Conservation (phyloP, 75 land plant species). For the Selaginella tamariscina region DNA sequence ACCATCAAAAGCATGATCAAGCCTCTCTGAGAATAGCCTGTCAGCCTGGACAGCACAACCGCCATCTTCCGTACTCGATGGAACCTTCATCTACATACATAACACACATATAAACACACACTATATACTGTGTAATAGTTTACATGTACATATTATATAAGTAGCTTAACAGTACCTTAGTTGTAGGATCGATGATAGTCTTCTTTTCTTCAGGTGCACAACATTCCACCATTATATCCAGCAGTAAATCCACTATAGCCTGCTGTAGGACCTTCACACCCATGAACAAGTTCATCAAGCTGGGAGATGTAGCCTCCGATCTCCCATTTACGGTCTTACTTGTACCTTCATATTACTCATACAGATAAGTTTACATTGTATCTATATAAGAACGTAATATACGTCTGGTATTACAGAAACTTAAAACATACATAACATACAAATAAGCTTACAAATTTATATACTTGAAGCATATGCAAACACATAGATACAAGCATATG, state of each 20-base stretch:
- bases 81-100: too few species aligned
- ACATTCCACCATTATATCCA: constrained; percentile 99
- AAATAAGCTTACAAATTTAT: too few species aligned
- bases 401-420: too few species aligned
- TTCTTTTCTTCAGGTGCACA: constrained; percentile 80
- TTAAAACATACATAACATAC: too few species aligned
- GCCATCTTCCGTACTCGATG: neutral
- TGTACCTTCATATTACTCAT: too few species aligned
- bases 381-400: too few species aligned
- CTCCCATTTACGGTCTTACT: constrained; percentile 41
- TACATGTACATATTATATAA: too few species aligned
- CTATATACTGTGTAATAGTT: too few species aligned
- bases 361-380: too few species aligned
- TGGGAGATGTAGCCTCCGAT: constrained; percentile 70
- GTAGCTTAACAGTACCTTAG: neutral
- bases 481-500: too few species aligned
- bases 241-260: constrained; percentile 86
- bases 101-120: too few species aligned
- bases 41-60: neutral
- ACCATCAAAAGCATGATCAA: neutral
- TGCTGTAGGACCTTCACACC: constrained; percentile 96
- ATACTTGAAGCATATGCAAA: too few species aligned
- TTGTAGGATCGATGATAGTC: constrained; percentile 9
- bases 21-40: neutral
- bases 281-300: constrained; percentile 94